Evolutionary conservation across 2,329 filamentous ascomycete genomes (phyloP).

Genomic region (Biscogniauxia marginata): DNA sequence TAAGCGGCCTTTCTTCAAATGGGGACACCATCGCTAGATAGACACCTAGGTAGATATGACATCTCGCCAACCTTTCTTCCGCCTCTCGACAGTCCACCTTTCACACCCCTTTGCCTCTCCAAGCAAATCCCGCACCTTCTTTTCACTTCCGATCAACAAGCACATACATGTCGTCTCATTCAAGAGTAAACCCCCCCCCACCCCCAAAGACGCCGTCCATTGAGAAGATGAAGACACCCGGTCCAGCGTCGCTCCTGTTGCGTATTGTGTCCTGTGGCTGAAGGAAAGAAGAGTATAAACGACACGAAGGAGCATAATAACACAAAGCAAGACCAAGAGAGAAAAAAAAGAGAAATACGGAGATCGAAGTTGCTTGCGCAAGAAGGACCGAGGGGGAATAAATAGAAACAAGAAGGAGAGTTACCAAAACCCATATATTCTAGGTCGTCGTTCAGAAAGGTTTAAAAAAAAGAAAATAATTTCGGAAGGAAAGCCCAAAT

Average conservation of each 20-base stretch:
- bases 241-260: constrained; percentile 6
- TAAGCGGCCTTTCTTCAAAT: background rate
- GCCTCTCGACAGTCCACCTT: background rate
- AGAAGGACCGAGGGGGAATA: constrained; percentile 17
- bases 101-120: background rate
- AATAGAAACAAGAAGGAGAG: constrained; percentile 23
- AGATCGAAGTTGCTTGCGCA: background rate
- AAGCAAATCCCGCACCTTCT: background rate
- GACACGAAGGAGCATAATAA: constrained; percentile 11
- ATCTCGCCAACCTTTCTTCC: background rate
- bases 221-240: background rate
- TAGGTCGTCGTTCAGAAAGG: constrained; percentile 5
- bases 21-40: background rate
- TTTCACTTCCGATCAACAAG: background rate
- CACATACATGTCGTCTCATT: background rate
- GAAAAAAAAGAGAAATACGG: constrained; percentile 12
- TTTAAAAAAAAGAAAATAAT: background rate
- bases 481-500: background rate
- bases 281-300: constrained; percentile 14
- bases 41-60: background rate
- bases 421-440: background rate
- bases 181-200: background rate
- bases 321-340: background rate
- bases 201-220: background rate
- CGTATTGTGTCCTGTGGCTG: background rate